A percentile compares a stretch with the other conserved stretches of the same genome.
phyloP scores from a whole-genome alignment of 1,284 basidiomycete genomes.

The Trametes hirsuta region DNA sequence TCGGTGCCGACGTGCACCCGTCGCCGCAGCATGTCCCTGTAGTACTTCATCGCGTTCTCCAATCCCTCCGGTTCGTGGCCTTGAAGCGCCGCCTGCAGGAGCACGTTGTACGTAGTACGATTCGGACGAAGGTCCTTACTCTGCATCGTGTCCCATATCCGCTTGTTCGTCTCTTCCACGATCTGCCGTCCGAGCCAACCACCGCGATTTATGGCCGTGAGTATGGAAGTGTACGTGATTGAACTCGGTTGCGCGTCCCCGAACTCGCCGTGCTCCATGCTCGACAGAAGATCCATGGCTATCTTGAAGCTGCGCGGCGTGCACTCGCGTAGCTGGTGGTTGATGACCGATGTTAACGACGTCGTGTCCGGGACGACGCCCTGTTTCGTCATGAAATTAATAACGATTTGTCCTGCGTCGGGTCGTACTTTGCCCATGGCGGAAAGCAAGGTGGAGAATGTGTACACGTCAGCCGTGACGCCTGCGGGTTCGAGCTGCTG shows the following conservation, averaged over 20 bases:
- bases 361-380: conserved; percentile 75
- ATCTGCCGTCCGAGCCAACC: conserved; percentile 47
- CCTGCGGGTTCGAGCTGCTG: conserved; percentile 55
- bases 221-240: conserved; percentile 73
- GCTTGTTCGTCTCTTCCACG: conserved; percentile 47
- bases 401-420: conserved; percentile 65
- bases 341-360: conserved; percentile 76
- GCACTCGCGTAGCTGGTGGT: conserved; percentile 64
- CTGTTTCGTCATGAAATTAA: conserved; percentile 73
- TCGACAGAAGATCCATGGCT: conserved; percentile 66
- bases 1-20: conserved; percentile 56
- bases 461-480: conserved; percentile 74
- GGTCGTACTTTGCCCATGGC: conserved; percentile 68
- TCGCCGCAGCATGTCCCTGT: conserved; percentile 63
- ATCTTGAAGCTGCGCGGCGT: conserved; percentile 56
- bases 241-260: conserved; percentile 61
- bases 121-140: conserved; percentile 54
- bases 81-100: conserved; percentile 67
- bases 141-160: conserved; percentile 66
- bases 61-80: conserved; percentile 51
- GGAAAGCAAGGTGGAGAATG: conserved; percentile 79
- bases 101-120: conserved; percentile 71
- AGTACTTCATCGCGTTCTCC: conserved; percentile 60
- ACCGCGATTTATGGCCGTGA: conserved; percentile 62
- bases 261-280: conserved; percentile 67